Conservation (phyloP, 208 protist genomes). For the Acanthamoeba healyi region DNA sequence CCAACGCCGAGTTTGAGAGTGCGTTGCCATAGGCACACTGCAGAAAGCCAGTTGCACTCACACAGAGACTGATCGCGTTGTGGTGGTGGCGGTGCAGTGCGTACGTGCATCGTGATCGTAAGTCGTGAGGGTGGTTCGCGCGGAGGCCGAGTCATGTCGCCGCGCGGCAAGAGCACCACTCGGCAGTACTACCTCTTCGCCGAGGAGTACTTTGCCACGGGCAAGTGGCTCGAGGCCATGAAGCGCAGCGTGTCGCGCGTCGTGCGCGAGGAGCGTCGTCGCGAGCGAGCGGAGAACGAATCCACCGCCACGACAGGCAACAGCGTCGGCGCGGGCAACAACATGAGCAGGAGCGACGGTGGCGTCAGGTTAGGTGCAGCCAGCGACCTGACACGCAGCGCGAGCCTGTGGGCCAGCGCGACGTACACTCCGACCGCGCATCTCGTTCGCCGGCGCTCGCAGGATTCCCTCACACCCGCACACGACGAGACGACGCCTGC, state of each 20-base stretch:
- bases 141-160: neutral
- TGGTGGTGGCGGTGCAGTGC: neutral
- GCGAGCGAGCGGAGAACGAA: neutral
- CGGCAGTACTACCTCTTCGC: constrained; percentile 23
- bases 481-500: too few relatives aligned
- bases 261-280: neutral
- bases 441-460: too few relatives aligned
- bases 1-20: constrained; percentile 46
- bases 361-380: too few relatives aligned
- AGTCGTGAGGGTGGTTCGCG: neutral
- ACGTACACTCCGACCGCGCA: neutral
- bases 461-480: too few relatives aligned
- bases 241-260: constrained; percentile 11
- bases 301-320: neutral
- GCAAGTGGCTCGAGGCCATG: constrained; percentile 54
- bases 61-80: neutral
- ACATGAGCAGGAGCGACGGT: neutral
- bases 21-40: neutral
- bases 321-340: too few relatives aligned
- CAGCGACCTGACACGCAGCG: neutral
- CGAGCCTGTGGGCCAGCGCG: neutral
- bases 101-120: constrained; percentile 28
- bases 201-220: neutral
- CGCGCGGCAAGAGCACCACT: neutral
- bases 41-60: neutral